Base-by-base conservation (phyloP, 768 basidiomycete genomes). In the Omphalotus guepiniiformis region DNA sequence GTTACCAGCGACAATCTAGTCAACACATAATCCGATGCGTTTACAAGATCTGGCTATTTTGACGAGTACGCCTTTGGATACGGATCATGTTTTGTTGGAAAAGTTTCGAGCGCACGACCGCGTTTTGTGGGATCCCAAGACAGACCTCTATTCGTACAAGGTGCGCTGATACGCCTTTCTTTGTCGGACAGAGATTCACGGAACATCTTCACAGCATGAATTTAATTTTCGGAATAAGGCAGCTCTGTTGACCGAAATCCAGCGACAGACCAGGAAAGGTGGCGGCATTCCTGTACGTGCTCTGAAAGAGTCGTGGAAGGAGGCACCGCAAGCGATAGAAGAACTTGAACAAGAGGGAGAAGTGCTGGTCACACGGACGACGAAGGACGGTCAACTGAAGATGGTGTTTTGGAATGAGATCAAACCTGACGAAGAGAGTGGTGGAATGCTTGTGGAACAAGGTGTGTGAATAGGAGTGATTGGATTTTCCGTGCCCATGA, bases 401-500 rank as follows among this genome's bases (percentile, higher is more conserved):
- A 85, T 88, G 80, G 90, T 91, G 1, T 92, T 91, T 56, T 93
- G 85, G 84, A 93, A 93, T 53, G 90, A 93, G 63, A 78, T 92
- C 50, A 87, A 88, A 58, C 82, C 85, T 1, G 80, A 73, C 22
- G 84, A 87, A 53, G 83, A 88, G 36, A 74, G 67, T 40, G 88
- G 85, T 3, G 85, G 84, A 2, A 74, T 75, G 53, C 64, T 66
- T n/a, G 80, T 93, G 3, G 90, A 93, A 66, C 80, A 91, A 73
- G 92, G 92, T 84, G 47, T 44, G 75, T 60, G 9, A 9, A 32
- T 25, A 16, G 18, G 12, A 15, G 16, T n/a, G n/a, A n/a, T n/a
- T n/a, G n/a, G n/a, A n/a, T n/a, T n/a, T n/a, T n/a, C n/a, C n/a
- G n/a, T n/a, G n/a, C n/a, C n/a, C n/a, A n/a, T n/a, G n/a, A n/a